These are phyloP conservation scores for Suillus ampliporus DNA, from an alignment of 768 basidiomycete species.

Conservation along the genomic window DNA sequence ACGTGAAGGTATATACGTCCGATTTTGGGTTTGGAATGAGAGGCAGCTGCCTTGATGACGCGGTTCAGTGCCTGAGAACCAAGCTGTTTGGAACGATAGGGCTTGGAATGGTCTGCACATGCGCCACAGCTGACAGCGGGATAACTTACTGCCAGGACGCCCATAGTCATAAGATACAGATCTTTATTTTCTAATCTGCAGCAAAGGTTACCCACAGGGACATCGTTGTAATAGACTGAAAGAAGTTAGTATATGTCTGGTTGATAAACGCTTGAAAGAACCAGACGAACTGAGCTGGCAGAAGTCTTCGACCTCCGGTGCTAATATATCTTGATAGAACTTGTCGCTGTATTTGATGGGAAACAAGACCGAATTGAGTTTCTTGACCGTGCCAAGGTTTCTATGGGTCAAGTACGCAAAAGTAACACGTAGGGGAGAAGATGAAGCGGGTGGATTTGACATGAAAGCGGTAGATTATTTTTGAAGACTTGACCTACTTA, in stretches of 20 bases:
- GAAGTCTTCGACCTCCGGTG: slow-evolving; percentile 81
- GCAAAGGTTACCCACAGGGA: slow-evolving; percentile 89
- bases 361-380: slow-evolving; percentile 77
- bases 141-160: slow-evolving; percentile 77
- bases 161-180: slow-evolving; percentile 90
- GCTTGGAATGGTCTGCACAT: slow-evolving; percentile 49
- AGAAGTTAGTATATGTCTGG: neutral
- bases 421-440: slow-evolving; percentile 52
- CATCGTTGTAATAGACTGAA: slow-evolving; percentile 90
- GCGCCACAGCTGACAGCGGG: slow-evolving; percentile 18
- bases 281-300: slow-evolving; percentile 81
- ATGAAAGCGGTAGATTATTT: slow-evolving; percentile 20
- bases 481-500: slow-evolving; percentile 29
- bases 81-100: slow-evolving; percentile 81
- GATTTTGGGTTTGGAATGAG: slow-evolving; percentile 65
- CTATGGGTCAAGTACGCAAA: slow-evolving; percentile 79
- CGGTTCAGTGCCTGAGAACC: slow-evolving; percentile 76
- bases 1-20: slow-evolving; percentile 83
- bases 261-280: slow-evolving; percentile 18
- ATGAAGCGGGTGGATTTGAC: slow-evolving; percentile 26
- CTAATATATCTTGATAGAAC: slow-evolving; percentile 83
- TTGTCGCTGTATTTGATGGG: slow-evolving; percentile 89
- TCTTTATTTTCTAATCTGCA: slow-evolving; percentile 77
- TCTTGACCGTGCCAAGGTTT: slow-evolving; percentile 76
- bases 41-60: slow-evolving; percentile 65